A percentile compares a stretch with the other conserved stretches of the same genome.
phyloP scores from a whole-genome alignment of 257 asterid genomes.

The Thymus quinquecostatus region DNA sequence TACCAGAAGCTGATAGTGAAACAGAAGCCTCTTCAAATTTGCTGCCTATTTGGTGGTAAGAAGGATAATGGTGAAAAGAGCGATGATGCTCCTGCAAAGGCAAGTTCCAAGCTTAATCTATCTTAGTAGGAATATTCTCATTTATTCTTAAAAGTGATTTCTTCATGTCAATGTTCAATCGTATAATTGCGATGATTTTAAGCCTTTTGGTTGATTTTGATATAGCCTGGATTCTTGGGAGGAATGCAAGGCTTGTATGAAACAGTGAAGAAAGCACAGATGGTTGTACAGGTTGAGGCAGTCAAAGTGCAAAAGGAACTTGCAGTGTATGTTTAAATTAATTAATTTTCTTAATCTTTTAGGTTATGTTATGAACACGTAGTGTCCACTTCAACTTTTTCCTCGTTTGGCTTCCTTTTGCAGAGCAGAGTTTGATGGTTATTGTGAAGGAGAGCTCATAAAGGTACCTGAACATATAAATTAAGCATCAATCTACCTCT shows the following conservation, averaged over 20 bases:
- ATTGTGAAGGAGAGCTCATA: constrained; percentile 79
- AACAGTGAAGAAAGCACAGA: constrained; percentile 78
- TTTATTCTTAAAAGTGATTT: not conserved
- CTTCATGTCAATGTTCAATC: not conserved
- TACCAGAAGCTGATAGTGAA: constrained; percentile 29
- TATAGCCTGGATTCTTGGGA: constrained; percentile 66
- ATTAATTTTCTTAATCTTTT: not conserved
- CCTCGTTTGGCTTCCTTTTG: constrained; percentile 25
- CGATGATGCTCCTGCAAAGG: constrained; percentile 66
- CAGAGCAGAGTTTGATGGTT: constrained; percentile 86
- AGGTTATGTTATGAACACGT: constrained; percentile 10
- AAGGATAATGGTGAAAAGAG: constrained; percentile 52
- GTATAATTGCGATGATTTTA: not conserved
- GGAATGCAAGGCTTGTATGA: constrained; percentile 70
- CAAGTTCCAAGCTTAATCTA: constrained; percentile 13
- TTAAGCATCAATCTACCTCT: not conserved
- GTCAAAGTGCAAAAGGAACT: constrained; percentile 74
- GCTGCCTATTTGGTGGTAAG: constrained; percentile 63
- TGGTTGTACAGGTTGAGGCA: constrained; percentile 83
- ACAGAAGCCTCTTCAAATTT: constrained; percentile 33
- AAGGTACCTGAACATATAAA: constrained; percentile 45
- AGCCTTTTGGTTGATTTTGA: constrained; percentile 21
- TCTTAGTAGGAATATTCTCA: not conserved
- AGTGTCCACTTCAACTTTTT: constrained; percentile 2
- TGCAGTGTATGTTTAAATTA: constrained; percentile 49